Base-by-base conservation (phyloP, 352 stramenopile genomes). In the Hyphochytrium catenoides region DNA sequence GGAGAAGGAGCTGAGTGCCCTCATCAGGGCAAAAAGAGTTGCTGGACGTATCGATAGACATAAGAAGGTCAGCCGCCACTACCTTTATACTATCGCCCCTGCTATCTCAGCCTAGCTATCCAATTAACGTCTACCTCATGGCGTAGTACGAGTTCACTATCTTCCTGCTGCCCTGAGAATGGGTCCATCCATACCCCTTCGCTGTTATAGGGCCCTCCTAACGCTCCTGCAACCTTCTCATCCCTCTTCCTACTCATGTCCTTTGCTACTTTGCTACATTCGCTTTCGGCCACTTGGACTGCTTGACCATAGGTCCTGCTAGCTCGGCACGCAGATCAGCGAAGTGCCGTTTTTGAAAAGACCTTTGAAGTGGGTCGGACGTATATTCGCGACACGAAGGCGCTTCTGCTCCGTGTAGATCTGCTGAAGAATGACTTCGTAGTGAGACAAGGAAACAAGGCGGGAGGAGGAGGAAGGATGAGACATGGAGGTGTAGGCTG, bases 41-140 rank as follows among this genome's bases (percentile, higher is more conserved):
- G 51, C 63, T 22, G 74, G 69, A 4, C 64, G 68, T 34, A 77
- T 88, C 42, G 74, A 88, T 57, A 77, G 69, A 34, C 78, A 86
- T 39, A 52, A 77, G 37, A 82, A 81, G 60, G 67, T 82, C 31
- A 23, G 5, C n/a, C n/a, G n/a, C n/a, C n/a, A n/a, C n/a, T n/a
- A n/a, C 26, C 26, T n/a, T n/a, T n/a, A 30, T n/a, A 30, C n/a
- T n/a, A n/a, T n/a, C n/a, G n/a, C n/a, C n/a, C n/a, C n/a, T n/a
- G n/a, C n/a, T n/a, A n/a, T n/a, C n/a, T n/a, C n/a, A n/a, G n/a
- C n/a, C n/a, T n/a, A n/a, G n/a, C n/a, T n/a, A n/a, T n/a, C n/a
- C n/a, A n/a, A n/a, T n/a, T n/a, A n/a, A n/a, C n/a, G n/a, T n/a
- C n/a, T n/a, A n/a, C n/a, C n/a, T n/a, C n/a, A n/a, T n/a, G n/a